These are phyloP conservation scores for Emmonsia crescens DNA, from an alignment of 2,329 filamentous ascomycete species.

Conservation along the genomic window DNA sequence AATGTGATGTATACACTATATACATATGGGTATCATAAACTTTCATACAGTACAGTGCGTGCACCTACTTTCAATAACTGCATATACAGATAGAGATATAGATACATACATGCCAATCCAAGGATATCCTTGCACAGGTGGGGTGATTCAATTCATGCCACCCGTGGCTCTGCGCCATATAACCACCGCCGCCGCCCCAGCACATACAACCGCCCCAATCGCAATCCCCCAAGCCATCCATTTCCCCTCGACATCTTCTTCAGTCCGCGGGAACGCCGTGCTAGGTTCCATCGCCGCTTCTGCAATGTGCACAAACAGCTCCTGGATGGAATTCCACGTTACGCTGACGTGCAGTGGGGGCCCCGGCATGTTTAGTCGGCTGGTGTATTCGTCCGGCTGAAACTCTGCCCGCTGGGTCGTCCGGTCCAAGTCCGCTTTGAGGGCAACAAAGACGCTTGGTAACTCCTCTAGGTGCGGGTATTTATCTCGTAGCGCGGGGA, in stretches of 20 bases:
- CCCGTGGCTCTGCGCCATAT: slow-evolving; percentile 46
- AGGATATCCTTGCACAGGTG: too few species aligned
- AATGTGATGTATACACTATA: background rate
- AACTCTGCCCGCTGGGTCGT: slow-evolving; percentile 87
- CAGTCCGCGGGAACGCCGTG: slow-evolving; percentile 76
- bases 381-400: slow-evolving; percentile 87
- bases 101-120: background rate
- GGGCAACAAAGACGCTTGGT: slow-evolving; percentile 79
- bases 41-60: background rate
- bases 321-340: slow-evolving; percentile 85
- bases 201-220: slow-evolving; percentile 57
- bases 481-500: slow-evolving; percentile 66
- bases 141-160: slow-evolving; percentile 19
- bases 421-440: slow-evolving; percentile 93
- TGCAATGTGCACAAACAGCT: slow-evolving; percentile 83
- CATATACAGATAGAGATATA: too few species aligned
- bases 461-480: slow-evolving; percentile 80
- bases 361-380: slow-evolving; percentile 68
- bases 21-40: background rate
- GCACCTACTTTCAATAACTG: too few species aligned
- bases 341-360: slow-evolving; percentile 87
- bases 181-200: slow-evolving; percentile 47
- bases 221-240: slow-evolving; percentile 78
- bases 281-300: slow-evolving; percentile 86
- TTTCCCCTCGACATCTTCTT: slow-evolving; percentile 69